These are phyloP conservation scores for Solanum appendiculatum DNA, from an alignment of 257 asterid genomes.

Conservation along the genomic window DNA sequence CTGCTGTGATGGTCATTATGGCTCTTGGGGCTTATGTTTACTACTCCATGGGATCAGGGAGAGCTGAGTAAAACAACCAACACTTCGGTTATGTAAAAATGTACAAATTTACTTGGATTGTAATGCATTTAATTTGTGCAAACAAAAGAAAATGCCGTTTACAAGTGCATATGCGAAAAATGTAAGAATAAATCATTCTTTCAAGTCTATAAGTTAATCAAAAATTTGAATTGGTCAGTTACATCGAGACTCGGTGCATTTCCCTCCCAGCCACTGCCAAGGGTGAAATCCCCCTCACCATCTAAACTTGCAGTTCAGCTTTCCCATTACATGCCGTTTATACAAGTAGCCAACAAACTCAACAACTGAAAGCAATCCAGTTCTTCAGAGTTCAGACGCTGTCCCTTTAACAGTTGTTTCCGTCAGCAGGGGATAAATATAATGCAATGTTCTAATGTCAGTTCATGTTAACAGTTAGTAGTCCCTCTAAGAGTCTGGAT, in stretches of 20 bases:
- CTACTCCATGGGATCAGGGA: conserved; percentile 7
- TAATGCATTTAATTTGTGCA: not conserved
- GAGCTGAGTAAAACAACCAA: not conserved
- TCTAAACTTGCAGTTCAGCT: not conserved
- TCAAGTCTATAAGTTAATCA: not conserved
- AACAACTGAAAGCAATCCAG: not conserved
- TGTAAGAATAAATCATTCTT: not conserved
- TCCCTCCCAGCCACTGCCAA: not conserved
- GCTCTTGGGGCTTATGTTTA: conserved; percentile 47
- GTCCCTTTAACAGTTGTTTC: not conserved
- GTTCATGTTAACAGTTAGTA: not conserved
- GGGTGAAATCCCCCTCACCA: not conserved
- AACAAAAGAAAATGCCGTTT: not conserved
- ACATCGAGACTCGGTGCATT: not conserved
- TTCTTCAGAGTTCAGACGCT: not conserved
- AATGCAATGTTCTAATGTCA: not conserved
- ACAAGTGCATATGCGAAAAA: not conserved
- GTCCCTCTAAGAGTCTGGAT: not conserved
- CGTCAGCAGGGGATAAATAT: not conserved
- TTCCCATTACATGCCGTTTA: not conserved
- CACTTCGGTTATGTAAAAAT: not conserved
- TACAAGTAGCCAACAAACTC: not conserved
- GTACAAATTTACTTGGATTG: not conserved
- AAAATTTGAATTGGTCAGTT: not conserved
- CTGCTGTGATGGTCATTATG: conserved; percentile 49